Evolutionary conservation across 495 filamentous ascomycete genomes (phyloP).

Genomic region (Penicillium tannophilum): DNA sequence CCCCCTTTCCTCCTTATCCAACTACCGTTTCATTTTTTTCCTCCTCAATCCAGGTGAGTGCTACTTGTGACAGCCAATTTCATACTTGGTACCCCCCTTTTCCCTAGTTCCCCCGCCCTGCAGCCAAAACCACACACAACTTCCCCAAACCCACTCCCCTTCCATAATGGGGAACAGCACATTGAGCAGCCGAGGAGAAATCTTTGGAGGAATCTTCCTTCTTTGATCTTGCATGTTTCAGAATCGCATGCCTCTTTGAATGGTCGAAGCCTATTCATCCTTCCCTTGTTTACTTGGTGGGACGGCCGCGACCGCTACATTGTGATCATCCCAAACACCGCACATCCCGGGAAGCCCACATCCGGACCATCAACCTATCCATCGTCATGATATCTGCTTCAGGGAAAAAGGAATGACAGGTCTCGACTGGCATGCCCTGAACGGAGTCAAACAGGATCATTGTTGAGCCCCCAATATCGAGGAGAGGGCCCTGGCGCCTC

Average conservation of each 20-base stretch:
- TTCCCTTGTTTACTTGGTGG: conserved; percentile 29
- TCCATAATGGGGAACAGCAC: conserved; percentile 4
- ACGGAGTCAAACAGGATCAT: conserved; percentile 3
- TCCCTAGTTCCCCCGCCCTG: conserved; percentile 19
- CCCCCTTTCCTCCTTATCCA: conserved; percentile 16
- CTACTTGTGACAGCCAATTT: conserved; percentile 13
- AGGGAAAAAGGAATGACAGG: conserved; percentile 2
- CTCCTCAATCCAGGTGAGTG: conserved; percentile 31
- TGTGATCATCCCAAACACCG: conserved; percentile 23
- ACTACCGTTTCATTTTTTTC: conserved; percentile 8
- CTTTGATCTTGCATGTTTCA: conserved; percentile 3
- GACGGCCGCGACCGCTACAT: conserved; percentile 32
- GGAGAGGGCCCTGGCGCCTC: conserved; percentile 1
- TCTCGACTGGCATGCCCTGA: background rate
- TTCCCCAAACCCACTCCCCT: conserved; percentile 13
- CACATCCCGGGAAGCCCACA: conserved; percentile 9
- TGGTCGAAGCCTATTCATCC: conserved; percentile 6
- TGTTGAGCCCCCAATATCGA: conserved; percentile 4
- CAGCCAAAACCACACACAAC: conserved; percentile 17
- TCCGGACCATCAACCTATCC: conserved; percentile 10
- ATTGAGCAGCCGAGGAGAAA: conserved; percentile 4
- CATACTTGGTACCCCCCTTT: conserved; percentile 19
- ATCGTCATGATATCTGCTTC: conserved; percentile 20
- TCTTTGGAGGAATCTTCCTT: background rate
- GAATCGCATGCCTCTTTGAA: conserved; percentile 17